Evolutionary conservation across 2,329 filamentous ascomycete species (phyloP), one percentile per base, ranked within the genome.

Genomic region (Pestalotiopsis sp.): DNA sequence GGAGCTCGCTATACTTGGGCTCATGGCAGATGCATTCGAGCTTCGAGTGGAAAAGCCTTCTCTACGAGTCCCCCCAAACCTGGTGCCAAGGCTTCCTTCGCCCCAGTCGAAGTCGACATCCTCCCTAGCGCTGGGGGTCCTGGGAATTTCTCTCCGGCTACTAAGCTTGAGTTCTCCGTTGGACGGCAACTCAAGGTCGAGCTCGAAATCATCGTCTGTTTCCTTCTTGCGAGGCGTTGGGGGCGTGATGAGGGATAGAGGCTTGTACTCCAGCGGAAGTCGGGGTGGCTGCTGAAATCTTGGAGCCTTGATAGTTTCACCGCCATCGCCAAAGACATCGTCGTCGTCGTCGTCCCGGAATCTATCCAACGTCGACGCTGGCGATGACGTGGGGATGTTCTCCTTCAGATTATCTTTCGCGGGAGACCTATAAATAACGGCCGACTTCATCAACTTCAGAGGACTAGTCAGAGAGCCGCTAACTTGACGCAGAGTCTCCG

Each of bases 1-100:
- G 72, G 93, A 96, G 80, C 95, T 98, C 23, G 94, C 93, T 68
- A 97, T 88, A 78, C 95, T 98, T 14, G 96, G 95, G 77, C 95
- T 98, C 79, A 98, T 87, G 36, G 93, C 93, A 52, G 95, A 97
- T 45, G 92, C 90, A 20, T 94, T 95, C 1, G 94, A 97, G 82
- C 93, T 96, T 75, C 93, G 90, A 75, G 91, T 90, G 63, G 93
- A 95, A 56, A 89, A 90, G n/a, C 86, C 88, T 75, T 95, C 93
- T 74, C 93, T 90, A 72, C 90, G 88, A 14, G 94, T 97, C 59
- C 95, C 95, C 52, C 93, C 95, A 81, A 95, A 95, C 68, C 95
- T 89, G 59, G 95, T 97, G 52, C 95, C 94, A 69, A 98, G 85
- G 78, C 95, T 98, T 67, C 94, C 95, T 81, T 98, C 96, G 66